Conservation (phyloP, 768 basidiomycete genomes). For the Pleurotus giganteus region DNA sequence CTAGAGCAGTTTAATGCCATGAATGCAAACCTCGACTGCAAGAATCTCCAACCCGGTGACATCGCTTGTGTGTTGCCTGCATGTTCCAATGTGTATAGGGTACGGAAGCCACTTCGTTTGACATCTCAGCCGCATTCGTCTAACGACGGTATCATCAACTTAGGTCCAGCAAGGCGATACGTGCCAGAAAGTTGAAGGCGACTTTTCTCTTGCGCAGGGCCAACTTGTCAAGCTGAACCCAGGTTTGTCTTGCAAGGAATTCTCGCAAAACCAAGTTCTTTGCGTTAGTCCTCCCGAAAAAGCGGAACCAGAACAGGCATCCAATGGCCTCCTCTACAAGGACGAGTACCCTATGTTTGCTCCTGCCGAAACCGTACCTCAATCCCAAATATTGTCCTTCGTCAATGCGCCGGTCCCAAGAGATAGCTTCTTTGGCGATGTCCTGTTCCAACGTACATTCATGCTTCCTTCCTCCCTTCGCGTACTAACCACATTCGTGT, state of each 20-base stretch:
- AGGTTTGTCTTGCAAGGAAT: neutral
- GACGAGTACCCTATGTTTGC: neutral
- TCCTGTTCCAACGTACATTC: neutral
- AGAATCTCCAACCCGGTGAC: conserved; percentile 6
- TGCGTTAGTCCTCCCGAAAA: neutral
- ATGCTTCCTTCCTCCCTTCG: neutral
- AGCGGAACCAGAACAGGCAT: neutral
- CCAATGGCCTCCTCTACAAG: neutral
- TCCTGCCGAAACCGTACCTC: neutral
- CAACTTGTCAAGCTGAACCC: neutral
- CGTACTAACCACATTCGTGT: neutral
- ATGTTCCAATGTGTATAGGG: conserved; percentile 4
- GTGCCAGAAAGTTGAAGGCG: neutral
- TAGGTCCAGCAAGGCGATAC: neutral
- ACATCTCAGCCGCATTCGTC: neutral
- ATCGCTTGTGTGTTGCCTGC: conserved; percentile 3
- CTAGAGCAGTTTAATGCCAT: conserved; percentile 3
- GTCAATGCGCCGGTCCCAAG: conserved; percentile 1
- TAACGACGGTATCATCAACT: neutral
- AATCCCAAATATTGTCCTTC: conserved; percentile 2
- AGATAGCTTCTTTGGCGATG: conserved; percentile 5
- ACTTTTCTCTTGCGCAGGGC: neutral
- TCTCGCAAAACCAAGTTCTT: neutral
- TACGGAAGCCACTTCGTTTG: too few relatives aligned
- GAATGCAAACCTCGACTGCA: conserved; percentile 7